These are phyloP conservation scores for Ceratobasidium sp. DNA, from an alignment of 1,284 basidiomycete genomes.

Conservation along the genomic window DNA sequence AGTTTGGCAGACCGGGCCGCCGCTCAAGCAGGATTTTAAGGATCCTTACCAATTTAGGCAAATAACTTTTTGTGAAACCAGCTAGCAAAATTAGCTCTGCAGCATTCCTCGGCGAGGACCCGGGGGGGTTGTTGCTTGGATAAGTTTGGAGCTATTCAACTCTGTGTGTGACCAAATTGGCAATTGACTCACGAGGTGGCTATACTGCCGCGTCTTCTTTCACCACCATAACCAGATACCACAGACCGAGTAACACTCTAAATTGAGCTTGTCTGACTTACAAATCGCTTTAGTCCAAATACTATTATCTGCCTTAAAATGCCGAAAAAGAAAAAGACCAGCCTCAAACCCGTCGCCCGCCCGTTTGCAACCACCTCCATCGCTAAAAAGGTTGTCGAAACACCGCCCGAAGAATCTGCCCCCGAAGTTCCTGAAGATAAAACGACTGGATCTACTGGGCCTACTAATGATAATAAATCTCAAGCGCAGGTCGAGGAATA, in stretches of 20 bases:
- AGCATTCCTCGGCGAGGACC: too few relatives aligned
- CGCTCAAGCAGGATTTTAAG: slow-evolving; percentile 72
- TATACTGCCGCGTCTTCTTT: too few relatives aligned
- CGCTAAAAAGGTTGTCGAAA: slow-evolving; percentile 76
- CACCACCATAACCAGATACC: too few relatives aligned
- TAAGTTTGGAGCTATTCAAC: too few relatives aligned
- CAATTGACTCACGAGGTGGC: too few relatives aligned
- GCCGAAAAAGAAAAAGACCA: slow-evolving; percentile 90
- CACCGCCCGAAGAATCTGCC: slow-evolving; percentile 56
- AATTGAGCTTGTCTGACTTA: too few relatives aligned
- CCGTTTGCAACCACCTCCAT: slow-evolving; percentile 91
- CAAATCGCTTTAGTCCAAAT: background rate
- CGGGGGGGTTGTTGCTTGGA: too few relatives aligned
- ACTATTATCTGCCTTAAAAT: slow-evolving; percentile 59
- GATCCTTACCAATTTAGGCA: too few relatives aligned
- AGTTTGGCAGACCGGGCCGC: slow-evolving; percentile 79
- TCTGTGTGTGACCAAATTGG: too few relatives aligned
- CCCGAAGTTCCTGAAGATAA: slow-evolving; percentile 51
- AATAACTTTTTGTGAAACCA: too few relatives aligned
- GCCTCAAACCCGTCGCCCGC: slow-evolving; percentile 78
- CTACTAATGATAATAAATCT: slow-evolving; percentile 43
- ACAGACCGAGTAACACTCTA: too few relatives aligned
- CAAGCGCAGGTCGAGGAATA: slow-evolving; percentile 51
- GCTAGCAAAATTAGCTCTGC: too few relatives aligned
- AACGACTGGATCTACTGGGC: slow-evolving; percentile 45